Conservation (phyloP, 2,329 filamentous ascomycete species). For the Laburnicola sp. region DNA sequence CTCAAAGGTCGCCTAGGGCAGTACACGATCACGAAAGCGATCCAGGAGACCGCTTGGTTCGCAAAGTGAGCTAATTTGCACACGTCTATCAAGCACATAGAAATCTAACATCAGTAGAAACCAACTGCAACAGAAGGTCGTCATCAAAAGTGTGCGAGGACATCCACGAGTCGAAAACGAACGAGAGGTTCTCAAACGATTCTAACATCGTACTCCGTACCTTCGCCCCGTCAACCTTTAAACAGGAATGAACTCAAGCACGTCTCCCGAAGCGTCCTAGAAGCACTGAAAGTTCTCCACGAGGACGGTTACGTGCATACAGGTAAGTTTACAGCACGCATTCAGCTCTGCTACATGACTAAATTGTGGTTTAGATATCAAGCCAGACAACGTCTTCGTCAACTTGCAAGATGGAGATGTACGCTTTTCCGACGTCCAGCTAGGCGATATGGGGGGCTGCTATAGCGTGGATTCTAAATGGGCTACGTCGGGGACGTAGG, state of each 20-base stretch:
- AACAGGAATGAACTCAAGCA: slow-evolving; percentile 25
- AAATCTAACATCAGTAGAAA: slow-evolving; percentile 10
- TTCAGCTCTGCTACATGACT: slow-evolving; percentile 1
- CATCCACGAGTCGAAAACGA: slow-evolving; percentile 31
- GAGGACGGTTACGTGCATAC: slow-evolving; percentile 33
- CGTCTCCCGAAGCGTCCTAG: slow-evolving; percentile 23
- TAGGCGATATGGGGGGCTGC: slow-evolving; percentile 40
- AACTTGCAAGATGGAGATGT: slow-evolving; percentile 33
- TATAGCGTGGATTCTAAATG: slow-evolving; percentile 22
- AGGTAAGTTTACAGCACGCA: slow-evolving; percentile 12
- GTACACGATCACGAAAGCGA: slow-evolving; percentile 22
- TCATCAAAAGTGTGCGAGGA: slow-evolving; percentile 29
- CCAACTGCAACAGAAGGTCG: slow-evolving; percentile 19
- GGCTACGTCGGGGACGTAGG: slow-evolving; percentile 29
- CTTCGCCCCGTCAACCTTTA: slow-evolving; percentile 27
- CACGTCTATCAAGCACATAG: background rate
- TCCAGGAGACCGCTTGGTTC: slow-evolving; percentile 25
- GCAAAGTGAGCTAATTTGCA: slow-evolving; percentile 18
- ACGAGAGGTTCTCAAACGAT: slow-evolving; percentile 29
- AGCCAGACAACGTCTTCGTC: slow-evolving; percentile 46
- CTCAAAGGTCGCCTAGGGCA: slow-evolving; percentile 16
- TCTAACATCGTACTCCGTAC: slow-evolving; percentile 26
- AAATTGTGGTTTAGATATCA: slow-evolving; percentile 26
- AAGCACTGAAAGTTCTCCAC: slow-evolving; percentile 30
- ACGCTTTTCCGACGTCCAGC: slow-evolving; percentile 42